Evolutionary conservation across 495 filamentous ascomycete species (phyloP), one percentile per base, ranked within the genome.

Genomic region (Echria macrotheca): DNA sequence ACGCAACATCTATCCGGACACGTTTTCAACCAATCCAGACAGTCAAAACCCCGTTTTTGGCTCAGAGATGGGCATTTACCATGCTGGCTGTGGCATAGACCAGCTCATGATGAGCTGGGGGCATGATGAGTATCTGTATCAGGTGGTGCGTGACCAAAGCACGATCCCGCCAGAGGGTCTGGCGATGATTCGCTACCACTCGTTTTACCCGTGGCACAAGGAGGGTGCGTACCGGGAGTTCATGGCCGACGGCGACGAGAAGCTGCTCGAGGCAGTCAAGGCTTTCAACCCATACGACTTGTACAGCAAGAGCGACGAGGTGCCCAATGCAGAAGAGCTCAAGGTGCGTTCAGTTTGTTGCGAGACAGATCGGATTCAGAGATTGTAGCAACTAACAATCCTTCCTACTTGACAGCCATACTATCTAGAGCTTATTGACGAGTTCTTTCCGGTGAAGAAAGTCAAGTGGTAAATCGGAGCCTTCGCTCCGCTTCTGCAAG

Each of bases 201-300:
- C 79, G 1, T 95, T 95, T 69, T 95, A 95, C 61, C 81, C 89
- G 15, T 95, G 89, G 89, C 89, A 94, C 61, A 79, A 70, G 35
- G 82, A 81, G 53, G 83, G 83, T 37, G 89, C 86, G 1, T 94
- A 94, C 60, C 66, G 66, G 43, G 81, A 83, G 68, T 75, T 93
- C 53, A 93, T 94, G 88, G 74, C 86, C 59, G 83, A 85, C 29
- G 80, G 87, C 43, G 89, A 95, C 57, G 71, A 81, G 66, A 74
- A 75, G 50, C 85, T 94, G 83, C 61, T 93, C 58, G 77, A 77
- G 49, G 87, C 87, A 22, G 89, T 93, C 22, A 76, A 76, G 66
- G 89, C 86, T 5, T 95, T 95, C 64, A 95, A 94, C 50, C 87
- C 87, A 3, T 95, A 94, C 52, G 89, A 95, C 62, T 52, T 95